Base-by-base conservation (phyloP, 2,329 filamentous ascomycete genomes). In the Aphanoascus verrucosus region DNA sequence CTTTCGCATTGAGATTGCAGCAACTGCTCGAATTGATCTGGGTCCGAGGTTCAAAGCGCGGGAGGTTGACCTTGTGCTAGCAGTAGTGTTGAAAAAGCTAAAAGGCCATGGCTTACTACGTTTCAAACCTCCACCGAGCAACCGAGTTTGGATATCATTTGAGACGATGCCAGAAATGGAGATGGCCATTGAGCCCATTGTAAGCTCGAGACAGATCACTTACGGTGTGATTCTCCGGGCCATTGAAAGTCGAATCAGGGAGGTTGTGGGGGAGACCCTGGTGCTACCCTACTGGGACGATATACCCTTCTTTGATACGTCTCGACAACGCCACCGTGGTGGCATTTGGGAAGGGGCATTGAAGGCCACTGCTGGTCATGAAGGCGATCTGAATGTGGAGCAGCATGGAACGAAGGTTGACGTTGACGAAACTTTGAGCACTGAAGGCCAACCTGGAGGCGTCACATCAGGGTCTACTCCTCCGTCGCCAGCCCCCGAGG, bases 281-380 rank as follows among this genome's bases (percentile, higher is more conserved):
- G 93, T 98, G 1, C 75, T 85, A 53, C 93, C 93, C 0, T 94
- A 94, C 65, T 98, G 93, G 91, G 93, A 98, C 59, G 93, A 98
- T 65, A 79, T 88, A 20, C 89, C 93, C 0, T 97, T 98, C 68
- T 85, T 88, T 65, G 82, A 86, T 61, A 97, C 89, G 0, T 77
- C 83, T 53, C 75, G 80, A 54, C 88, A 95, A 66, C 72, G 74
- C 17, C 89, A 88, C 76, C 80, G 93, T 60, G 93, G 91, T 9
- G 93, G 93, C 0, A 85, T 97, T 17, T 98, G 82, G 82, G 68
- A 75, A 44, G 49, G 50, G 47, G 19, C 46, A 9, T 52, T 34
- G 17, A 44, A 31, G 5, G 48, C 43, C 1, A 32, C 58, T 68
- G 3, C 62, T 65, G 46, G 58, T 61, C 17, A 66, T 70, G 34